phyloP scores from a whole-genome alignment of 1,284 basidiomycete genomes.

The Schizopora paradoxa region DNA sequence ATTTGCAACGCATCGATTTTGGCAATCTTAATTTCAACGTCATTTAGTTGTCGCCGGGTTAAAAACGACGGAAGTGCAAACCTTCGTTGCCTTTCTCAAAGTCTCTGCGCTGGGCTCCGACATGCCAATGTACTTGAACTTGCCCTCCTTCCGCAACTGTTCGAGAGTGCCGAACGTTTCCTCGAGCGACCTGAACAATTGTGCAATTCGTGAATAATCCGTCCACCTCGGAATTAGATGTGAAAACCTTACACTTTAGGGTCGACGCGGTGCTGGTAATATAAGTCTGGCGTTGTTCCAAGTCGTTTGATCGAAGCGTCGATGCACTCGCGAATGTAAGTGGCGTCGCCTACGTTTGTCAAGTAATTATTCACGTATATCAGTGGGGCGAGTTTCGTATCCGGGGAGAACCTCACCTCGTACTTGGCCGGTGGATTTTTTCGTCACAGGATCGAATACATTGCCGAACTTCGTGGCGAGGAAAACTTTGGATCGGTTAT shows the following conservation, averaged over 20 bases:
- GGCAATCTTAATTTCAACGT: slow-evolving; percentile 14
- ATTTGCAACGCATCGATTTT: slow-evolving; percentile 33
- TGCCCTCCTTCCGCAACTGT: slow-evolving; percentile 27
- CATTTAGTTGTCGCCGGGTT: neutral
- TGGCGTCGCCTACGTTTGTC: slow-evolving; percentile 12
- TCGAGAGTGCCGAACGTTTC: slow-evolving; percentile 18
- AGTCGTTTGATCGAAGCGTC: slow-evolving; percentile 16
- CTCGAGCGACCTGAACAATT: slow-evolving; percentile 17
- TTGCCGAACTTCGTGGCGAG: slow-evolving; percentile 22
- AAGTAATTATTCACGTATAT: neutral
- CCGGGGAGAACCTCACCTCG: slow-evolving; percentile 9
- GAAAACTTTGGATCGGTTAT: slow-evolving; percentile 22
- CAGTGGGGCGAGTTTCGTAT: neutral
- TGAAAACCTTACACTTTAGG: slow-evolving; percentile 12
- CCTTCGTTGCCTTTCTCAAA: slow-evolving; percentile 20
- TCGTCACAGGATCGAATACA: slow-evolving; percentile 11
- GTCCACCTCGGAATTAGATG: neutral
- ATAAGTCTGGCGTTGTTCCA: slow-evolving; percentile 17
- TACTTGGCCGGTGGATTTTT: slow-evolving; percentile 9
- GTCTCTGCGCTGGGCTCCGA: slow-evolving; percentile 34
- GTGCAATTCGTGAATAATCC: neutral
- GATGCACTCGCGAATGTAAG: slow-evolving; percentile 15
- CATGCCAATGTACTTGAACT: slow-evolving; percentile 32
- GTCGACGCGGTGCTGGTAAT: slow-evolving; percentile 20
- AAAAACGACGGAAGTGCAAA: neutral